Evolutionary conservation across 2,329 filamentous ascomycete genomes (phyloP), one percentile per base, ranked within the genome.

Genomic region (Colletotrichum horii): DNA sequence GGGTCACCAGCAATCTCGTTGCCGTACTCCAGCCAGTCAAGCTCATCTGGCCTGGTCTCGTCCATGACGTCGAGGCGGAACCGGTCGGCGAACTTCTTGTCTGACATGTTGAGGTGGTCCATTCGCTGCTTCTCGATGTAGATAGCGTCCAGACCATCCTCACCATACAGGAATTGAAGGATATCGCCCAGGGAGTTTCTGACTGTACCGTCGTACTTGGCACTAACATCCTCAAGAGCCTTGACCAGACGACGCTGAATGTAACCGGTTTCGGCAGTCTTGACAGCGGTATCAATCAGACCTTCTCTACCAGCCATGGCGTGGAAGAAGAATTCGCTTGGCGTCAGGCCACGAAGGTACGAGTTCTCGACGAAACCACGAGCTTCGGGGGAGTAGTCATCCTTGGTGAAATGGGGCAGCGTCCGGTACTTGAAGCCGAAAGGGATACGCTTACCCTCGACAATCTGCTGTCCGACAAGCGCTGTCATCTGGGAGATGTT

Each of bases 401-500:
- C 97, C 88, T 99, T 99, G 78, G 97, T 98, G 86, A 99, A 99
- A 85, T 99, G 97, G 4, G 97, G 97, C 75, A 99, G 88, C 1
- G 97, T 98, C 68, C 97, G 93, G 84, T 99, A 98, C 84, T 98
- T 98, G 92, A 99, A 99, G 26, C 97, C 97, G 82, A 98, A 99
- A 1, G 97, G 97, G 88, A 99, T 98, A 89, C 97, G 97, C 87
- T 98, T 98, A 81, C 97, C 97, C 87, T 99, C 97, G 11, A 99
- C 96, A 78, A 97, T 98, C 84, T 99, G 97, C 84, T 99, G 97
- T 79, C 97, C 97, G 76, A 99, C 97, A 78, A 98, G 91, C 30
- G 97, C 97, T 77, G 96, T 97, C 97, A 99, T 99, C 86, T 99
- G 97, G 19, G 97, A 98, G 80, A 99, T 98, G 84, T 99, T 99